phyloP scores from a whole-genome alignment of 2,329 filamentous ascomycete genomes.

The Phaeosphaeriaceae sp. region DNA sequence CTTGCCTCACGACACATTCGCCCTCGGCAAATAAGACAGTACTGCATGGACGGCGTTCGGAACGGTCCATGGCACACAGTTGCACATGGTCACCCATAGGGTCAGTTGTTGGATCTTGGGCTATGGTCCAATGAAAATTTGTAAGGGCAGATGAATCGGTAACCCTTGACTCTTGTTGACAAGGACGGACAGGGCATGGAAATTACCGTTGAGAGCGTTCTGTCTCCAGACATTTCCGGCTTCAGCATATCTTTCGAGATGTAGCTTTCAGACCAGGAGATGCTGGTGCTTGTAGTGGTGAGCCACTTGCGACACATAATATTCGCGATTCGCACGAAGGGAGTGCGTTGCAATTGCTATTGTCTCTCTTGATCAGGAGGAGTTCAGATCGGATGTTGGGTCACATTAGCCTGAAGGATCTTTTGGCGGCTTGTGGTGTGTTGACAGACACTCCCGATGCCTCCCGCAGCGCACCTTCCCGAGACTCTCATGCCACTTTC shows the following conservation, averaged over 20 bases:
- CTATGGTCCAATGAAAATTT: constrained; percentile 1
- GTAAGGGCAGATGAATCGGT: neutral
- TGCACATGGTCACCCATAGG: neutral
- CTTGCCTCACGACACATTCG: neutral
- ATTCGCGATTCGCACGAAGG: neutral
- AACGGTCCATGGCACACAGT: constrained; percentile 3
- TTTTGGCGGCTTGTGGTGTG: neutral
- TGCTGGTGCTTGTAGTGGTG: neutral
- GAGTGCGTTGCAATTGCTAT: neutral
- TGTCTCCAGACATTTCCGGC: too few species aligned
- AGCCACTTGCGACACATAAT: neutral
- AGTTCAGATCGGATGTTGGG: neutral
- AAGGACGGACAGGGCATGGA: neutral
- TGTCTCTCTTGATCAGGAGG: neutral
- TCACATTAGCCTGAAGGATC: constrained; percentile 4
- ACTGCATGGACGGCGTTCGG: constrained; percentile 1
- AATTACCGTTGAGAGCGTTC: neutral
- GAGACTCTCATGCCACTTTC: constrained; percentile 1
- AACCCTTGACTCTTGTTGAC: neutral
- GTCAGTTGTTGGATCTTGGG: neutral
- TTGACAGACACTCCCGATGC: constrained; percentile 2
- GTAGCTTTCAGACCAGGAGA: neutral
- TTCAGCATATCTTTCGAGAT: neutral
- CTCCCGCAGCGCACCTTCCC: constrained; percentile 6
- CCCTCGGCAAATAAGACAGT: constrained; percentile 1